Evolutionary conservation across 768 basidiomycete species (phyloP), one percentile per base, ranked within the genome.

Genomic region (Suillus occidentalis): DNA sequence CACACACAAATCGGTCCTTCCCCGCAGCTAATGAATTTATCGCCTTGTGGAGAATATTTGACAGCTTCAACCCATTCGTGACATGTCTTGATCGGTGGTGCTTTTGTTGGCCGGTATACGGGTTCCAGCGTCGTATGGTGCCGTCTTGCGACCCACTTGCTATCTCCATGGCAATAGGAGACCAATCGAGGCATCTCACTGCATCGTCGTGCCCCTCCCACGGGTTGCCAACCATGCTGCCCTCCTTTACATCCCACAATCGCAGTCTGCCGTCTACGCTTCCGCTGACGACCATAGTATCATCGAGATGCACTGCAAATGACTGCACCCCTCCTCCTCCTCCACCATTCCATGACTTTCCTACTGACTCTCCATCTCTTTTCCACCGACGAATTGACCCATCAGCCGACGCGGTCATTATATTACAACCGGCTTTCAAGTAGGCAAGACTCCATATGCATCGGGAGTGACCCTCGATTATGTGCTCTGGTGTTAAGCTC

Each of bases 81-180:
- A 52, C 50, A 6, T 0, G 22, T 25, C n/a, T 49, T 6, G 13
- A 49, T 49, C 13, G 49, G 49, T 25, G 22, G 13, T n/a, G 13
- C 13, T 13, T 14, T 49, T 49, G 49, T 25, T 13, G 49, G 14
- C 49, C 49, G 14, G 64, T 59, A 47, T 56, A 16, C 8, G 62
- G 47, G 22, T 68, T 65, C 64, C 71, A 72, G 4, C 67, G 37
- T 14, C 64, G 56, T 47, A 47, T 22, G 45, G 45, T 47, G 10
- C 45, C 45, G 12, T 47, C 45, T 22, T 47, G 10, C 5, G 8
- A 69, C 65, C 56, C 66, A 7, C 59, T 65, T 8, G 63, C 71
- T 2, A 72, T 56, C 22, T 59, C 43, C n/a, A 60, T 64, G 12
- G 70, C 63, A 49, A 65, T 62, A 1, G 47, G 63, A 16, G 71